Evolutionary conservation across 129 eudicot species (phyloP), one percentile per base, ranked within the genome.

Genomic region (Chrysanthemum makinoi): DNA sequence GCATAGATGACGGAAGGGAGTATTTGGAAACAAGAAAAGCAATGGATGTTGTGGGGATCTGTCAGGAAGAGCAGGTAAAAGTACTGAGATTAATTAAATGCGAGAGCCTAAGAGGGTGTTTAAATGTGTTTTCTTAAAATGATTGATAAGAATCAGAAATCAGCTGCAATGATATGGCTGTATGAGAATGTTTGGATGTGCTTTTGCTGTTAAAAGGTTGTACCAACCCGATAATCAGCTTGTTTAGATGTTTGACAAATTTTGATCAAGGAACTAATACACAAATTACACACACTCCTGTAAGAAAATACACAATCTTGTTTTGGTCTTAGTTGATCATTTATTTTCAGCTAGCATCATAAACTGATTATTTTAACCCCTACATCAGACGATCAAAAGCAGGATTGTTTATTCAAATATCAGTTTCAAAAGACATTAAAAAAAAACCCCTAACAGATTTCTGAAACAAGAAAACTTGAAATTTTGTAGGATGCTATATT

Each of bases 31-130:
- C 95, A 72, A 78, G 97, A 73, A 94, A 83, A 56, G 99, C 99
- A 75, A 94, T 94, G 99, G 99, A 90, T 81, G 84, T 94, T 58
- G 99, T 94, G 17, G 99, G 99, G 65, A 94, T 94, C 72, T 86
- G 81, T 60, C 87, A 90, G 66, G 96, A 90, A 18, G 99, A 94
- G 73, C 99, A 94, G 96, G 99, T 94, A 66, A 63, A 12, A 24
- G 62, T 26, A 60, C 8, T 61, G 16, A n/a, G 59, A 49, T 69
- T 6, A 72, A 48, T 52, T 6, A 12, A 18, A 16, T 30, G 35
- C 18, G 55, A 13, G 6, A 63, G 17, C 22, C 16, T 63, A 39
- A 7, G 10, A 1, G 46, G 46, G 43, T 5, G 8, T 5, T 35
- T 39, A 6, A 6, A 39, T 39, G 46, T 39, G 52, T 12, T 48